These are phyloP conservation scores for Chondrostereum purpureum DNA, from an alignment of 1,284 basidiomycete species.

Conservation along the genomic window DNA sequence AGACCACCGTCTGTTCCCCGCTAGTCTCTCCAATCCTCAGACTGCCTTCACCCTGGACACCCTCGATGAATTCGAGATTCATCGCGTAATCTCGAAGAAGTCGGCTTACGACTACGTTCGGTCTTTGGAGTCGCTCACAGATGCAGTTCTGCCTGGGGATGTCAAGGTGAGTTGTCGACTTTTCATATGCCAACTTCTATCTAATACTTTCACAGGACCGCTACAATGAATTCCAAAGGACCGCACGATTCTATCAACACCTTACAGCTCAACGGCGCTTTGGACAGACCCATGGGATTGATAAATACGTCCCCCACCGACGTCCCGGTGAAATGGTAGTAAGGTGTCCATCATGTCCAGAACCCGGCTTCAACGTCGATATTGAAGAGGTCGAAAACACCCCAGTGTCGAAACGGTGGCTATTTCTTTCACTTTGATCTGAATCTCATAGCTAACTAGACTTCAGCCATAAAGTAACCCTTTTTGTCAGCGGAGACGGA, in stretches of 20 bases:
- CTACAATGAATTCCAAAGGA: slow-evolving; percentile 18
- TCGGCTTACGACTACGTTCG: slow-evolving; percentile 5
- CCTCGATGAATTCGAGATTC: slow-evolving; percentile 7
- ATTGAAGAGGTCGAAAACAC: neutral
- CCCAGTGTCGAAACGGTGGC: neutral
- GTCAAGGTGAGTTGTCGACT: neutral
- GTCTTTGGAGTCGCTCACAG: slow-evolving; percentile 5
- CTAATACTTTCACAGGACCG: slow-evolving; percentile 13
- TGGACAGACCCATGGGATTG: slow-evolving; percentile 23
- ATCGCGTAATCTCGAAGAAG: slow-evolving; percentile 4
- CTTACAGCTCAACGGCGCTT: slow-evolving; percentile 15
- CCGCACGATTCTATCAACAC: slow-evolving; percentile 17
- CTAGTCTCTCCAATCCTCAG: slow-evolving; percentile 1
- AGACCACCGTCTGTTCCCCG: slow-evolving; percentile 6
- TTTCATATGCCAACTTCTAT: slow-evolving; percentile 5
- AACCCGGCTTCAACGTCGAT: slow-evolving; percentile 19
- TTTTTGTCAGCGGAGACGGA: no score
- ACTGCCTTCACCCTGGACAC: slow-evolving; percentile 7
- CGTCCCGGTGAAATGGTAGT: slow-evolving; percentile 15
- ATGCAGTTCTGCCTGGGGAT: slow-evolving; percentile 1
- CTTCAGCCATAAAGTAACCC: no score
- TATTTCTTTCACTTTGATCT: no score
- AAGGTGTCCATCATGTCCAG: slow-evolving; percentile 16
- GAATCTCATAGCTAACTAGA: no score
- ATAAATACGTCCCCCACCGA: slow-evolving; percentile 14